Base-by-base conservation (phyloP, 2,329 filamentous ascomycete species). In the Calonectria naviculata region DNA sequence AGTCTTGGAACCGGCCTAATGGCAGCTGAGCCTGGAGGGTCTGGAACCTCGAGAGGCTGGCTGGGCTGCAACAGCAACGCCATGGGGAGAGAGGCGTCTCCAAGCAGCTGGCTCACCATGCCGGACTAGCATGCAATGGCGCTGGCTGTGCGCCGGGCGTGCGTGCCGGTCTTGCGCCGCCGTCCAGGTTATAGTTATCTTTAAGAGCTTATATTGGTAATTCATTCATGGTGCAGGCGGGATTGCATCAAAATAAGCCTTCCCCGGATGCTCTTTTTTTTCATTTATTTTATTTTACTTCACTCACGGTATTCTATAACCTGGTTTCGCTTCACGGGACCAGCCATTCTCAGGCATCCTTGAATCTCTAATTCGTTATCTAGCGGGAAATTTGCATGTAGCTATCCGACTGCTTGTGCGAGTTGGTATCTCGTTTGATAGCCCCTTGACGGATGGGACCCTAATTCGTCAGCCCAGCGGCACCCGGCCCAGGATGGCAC, bases 41-140 rank as follows among this genome's bases (percentile, higher is more conserved):
- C 75, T 77, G 70, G 75, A 76, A 77, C 72, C n/a, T 74, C 60
- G 31, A 70, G 60, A 67, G 75, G 62, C 73, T 69, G 73, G 67
- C 65, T 70, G 64, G 75, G 65, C 49, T 61, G 61, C 65, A 49
- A 47, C 34, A 36, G 26, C 24, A 31, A 44, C 54, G 64, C 73
- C 65, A 66, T 71, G 66, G 68, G 68, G 73, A 54, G 52, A 31
- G 17, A 75, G 73, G 71, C 69, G 73, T 67, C 65, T 49, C 29
- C 62, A 49, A 61, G 42, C 64, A 60, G 56, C 67, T 49, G 41
- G 56, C 34, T 38, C 41, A 17, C 26, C 49, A 36, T n/a, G 36
- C 49, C 41, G 49, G 28, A 9, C 52, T 58, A 58, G 21, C 52
- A 26, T 36, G 21, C 26, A 41, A 38, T 31, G 63, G 36, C 29